Percentiles rank a stretch among this genome's conserved stretches.
Conservation (phyloP, 352 stramenopile species). For the Phytophthora cajani region DNA sequence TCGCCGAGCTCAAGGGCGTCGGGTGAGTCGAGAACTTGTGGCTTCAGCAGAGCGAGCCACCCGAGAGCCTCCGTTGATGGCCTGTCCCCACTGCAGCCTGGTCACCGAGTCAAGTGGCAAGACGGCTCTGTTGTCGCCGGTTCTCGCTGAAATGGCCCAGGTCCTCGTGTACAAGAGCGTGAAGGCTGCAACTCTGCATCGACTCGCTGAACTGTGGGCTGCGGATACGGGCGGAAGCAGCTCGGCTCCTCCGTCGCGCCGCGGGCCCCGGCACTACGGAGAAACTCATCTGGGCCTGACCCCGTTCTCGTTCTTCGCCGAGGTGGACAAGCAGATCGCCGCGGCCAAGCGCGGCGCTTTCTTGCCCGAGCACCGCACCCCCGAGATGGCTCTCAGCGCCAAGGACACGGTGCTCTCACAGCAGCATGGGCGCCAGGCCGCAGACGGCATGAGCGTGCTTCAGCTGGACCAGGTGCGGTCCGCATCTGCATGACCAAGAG, state of each 20-base stretch:
- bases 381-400: slow-evolving; percentile 64
- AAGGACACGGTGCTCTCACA: slow-evolving; percentile 42
- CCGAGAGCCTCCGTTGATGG: slow-evolving; percentile 29
- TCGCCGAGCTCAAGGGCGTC: slow-evolving; percentile 54
- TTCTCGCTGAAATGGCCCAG: slow-evolving; percentile 42
- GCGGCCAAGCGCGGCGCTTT: slow-evolving; percentile 58
- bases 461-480: slow-evolving; percentile 26
- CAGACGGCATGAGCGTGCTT: slow-evolving; percentile 4
- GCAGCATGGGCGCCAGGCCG: not conserved
- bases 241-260: slow-evolving; percentile 9
- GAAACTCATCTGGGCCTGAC: slow-evolving; percentile 56
- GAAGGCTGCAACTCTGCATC: slow-evolving; percentile 63
- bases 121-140: slow-evolving; percentile 34
- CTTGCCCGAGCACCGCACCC: slow-evolving; percentile 44
- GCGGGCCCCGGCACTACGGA: slow-evolving; percentile 10
- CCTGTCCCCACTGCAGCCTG: slow-evolving; percentile 68
- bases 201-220: slow-evolving; percentile 53
- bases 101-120: slow-evolving; percentile 20
- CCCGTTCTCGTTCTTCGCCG: slow-evolving; percentile 63
- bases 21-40: slow-evolving; percentile 42
- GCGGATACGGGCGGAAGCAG: slow-evolving; percentile 6
- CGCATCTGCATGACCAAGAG: slow-evolving; percentile 18
- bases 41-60: slow-evolving; percentile 14
- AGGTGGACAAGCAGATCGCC: slow-evolving; percentile 60
- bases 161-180: slow-evolving; percentile 58